Evolutionary conservation across 352 stramenopile genomes (phyloP), one percentile per base, ranked within the genome.

Genomic region (Phytophthora ohioensis): DNA sequence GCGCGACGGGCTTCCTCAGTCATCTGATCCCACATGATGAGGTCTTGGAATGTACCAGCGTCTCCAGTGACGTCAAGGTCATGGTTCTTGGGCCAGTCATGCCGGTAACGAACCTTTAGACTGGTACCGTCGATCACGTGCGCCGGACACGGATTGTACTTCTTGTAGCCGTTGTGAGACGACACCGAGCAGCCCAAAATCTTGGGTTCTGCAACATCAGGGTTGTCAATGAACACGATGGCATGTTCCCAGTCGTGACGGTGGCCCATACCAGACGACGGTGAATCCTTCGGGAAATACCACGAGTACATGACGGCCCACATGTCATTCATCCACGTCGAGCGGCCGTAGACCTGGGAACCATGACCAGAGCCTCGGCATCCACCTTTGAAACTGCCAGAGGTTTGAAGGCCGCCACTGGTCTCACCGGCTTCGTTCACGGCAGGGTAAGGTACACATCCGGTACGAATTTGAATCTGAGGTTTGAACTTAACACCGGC

Each of bases 161-260:
- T 58, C 35, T 58, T 58, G 34, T 58, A 58, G 51, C 51, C 51
- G 4, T 47, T n/a, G 10, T 58, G 51, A 9, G 51, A 58, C 1
- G 51, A 58, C 51, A 58, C 51, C 6, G 51, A 58, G 31, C 53
- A 60, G 5, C 11, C 53, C 41, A 60, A 3, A 9, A 60, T 60
- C 36, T 60, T 60, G 2, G 53, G 21, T 4, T 60, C 38, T 1
- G 36, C 3, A 6, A 60, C 13, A 7, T 38, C 53, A 2, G 53
- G 53, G 11, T 60, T 60, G 53, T 60, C 53, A 31, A 60, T 60
- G 15, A 60, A 60, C 53, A 60, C 53, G 10, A 60, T 60, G 1
- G 53, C 53, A 38, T 49, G 36, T 12, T 60, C 53, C 53, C 53
- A 60, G 38, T 60, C 53, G 36, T 60, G 53, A 15, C 53, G 53